Conservation (phyloP, 2,329 filamentous ascomycete genomes). For the Ilyonectria robusta region DNA sequence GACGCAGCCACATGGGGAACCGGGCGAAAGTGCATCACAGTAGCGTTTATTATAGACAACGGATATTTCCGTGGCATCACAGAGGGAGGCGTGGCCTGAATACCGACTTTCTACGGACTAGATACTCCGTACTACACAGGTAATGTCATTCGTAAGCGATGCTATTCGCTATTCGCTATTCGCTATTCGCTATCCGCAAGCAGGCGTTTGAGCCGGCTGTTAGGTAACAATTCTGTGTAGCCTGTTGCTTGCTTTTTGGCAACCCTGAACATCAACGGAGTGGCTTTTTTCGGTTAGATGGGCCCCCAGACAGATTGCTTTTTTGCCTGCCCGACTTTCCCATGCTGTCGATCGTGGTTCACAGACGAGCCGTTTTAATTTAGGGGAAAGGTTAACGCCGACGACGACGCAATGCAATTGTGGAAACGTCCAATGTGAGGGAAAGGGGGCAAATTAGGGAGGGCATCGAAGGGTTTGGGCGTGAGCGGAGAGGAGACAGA, state of each 20-base stretch:
- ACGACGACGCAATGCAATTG: neutral
- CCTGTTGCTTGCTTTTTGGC: neutral
- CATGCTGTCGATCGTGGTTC: neutral
- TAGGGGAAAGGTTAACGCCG: neutral
- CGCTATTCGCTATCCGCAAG: neutral
- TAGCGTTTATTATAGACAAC: slow-evolving; percentile 3
- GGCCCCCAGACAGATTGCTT: neutral
- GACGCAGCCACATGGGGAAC: slow-evolving; percentile 30
- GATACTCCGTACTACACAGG: neutral
- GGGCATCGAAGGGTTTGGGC: neutral
- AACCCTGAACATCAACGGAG: neutral
- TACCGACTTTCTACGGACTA: neutral
- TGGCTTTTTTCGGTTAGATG: neutral
- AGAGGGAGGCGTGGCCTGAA: slow-evolving; percentile 4
- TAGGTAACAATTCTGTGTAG: neutral
- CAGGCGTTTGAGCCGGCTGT: neutral
- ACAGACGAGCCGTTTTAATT: neutral
- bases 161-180: neutral
- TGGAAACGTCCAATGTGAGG: neutral
- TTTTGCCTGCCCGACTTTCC: neutral
- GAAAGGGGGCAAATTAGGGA: slow-evolving; percentile 12
- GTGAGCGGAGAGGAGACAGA: neutral
- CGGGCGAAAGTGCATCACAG: neutral
- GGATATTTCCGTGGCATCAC: slow-evolving; percentile 9
- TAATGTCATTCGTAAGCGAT: neutral